Evolutionary conservation across 441 rosid genomes (phyloP).

Genomic region (Metrosideros polymorpha): DNA sequence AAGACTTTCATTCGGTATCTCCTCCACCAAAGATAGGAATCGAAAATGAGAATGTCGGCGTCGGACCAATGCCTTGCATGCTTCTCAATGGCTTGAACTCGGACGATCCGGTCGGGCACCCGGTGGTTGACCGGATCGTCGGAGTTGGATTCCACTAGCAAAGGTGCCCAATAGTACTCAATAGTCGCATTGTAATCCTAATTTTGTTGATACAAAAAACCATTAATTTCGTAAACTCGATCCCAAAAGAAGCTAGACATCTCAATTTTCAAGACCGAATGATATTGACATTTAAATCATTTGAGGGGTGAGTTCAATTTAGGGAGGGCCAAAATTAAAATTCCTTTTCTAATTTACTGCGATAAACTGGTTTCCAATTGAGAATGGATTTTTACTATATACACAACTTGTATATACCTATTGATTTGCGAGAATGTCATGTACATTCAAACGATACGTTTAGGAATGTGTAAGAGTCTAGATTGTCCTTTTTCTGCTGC

Average conservation of each 20-base stretch:
- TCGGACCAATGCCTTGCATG: slow-evolving; percentile 59
- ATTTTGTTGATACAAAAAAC: not conserved
- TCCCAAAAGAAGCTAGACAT: not conserved
- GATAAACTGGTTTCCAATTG: not conserved
- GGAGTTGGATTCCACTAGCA: slow-evolving; percentile 61
- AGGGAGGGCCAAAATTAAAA: not conserved
- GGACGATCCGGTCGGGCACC: slow-evolving; percentile 36
- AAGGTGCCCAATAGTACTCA: slow-evolving; percentile 56
- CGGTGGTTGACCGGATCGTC: slow-evolving; percentile 50
- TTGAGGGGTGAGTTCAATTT: not conserved
- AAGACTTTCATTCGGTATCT: slow-evolving; percentile 34
- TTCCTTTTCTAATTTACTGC: not conserved
- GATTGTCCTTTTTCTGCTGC: not conserved
- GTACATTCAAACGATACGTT: not conserved
- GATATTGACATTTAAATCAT: not conserved
- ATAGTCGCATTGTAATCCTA: slow-evolving; percentile 56
- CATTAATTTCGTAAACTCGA: not conserved
- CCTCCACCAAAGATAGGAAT: slow-evolving; percentile 67
- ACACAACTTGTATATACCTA: not conserved
- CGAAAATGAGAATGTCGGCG: slow-evolving; percentile 46
- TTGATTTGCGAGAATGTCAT: not conserved
- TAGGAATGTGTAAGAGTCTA: not conserved
- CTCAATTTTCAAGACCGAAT: not conserved
- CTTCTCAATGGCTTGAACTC: slow-evolving; percentile 45
- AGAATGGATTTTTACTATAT: not conserved